Percentiles rank a stretch among this genome's conserved stretches.
These are phyloP conservation scores for Handroanthus guayacan DNA, from an alignment of 257 asterid species.

Conservation along the genomic window DNA sequence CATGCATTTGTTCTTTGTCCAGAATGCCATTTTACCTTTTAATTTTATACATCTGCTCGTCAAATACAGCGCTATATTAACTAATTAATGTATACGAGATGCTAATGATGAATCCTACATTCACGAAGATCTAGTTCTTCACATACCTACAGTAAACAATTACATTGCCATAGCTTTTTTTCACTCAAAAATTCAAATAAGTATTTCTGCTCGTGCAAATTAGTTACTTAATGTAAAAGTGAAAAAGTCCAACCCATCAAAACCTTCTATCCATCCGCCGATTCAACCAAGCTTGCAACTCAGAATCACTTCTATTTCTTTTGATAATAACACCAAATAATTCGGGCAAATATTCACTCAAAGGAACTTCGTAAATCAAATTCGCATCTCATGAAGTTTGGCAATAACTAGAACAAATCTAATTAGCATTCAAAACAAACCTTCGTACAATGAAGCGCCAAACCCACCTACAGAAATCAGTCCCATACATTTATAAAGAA, in stretches of 20 bases:
- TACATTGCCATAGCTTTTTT: neutral
- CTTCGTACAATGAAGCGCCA: neutral
- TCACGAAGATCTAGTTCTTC: neutral
- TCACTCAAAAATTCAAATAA: neutral
- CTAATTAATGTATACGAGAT: neutral
- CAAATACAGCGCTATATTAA: neutral
- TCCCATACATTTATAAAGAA: neutral
- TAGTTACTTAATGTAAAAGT: neutral
- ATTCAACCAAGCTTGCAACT: neutral
- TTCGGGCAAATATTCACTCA: neutral
- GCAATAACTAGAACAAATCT: neutral
- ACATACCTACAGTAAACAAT: neutral
- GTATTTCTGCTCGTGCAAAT: neutral
- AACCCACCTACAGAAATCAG: neutral
- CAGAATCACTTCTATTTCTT: neutral
- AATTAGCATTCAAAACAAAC: neutral
- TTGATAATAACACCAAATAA: neutral
- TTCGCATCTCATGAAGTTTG: neutral
- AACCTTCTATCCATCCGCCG: neutral
- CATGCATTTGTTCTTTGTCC: neutral
- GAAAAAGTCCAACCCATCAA: neutral
- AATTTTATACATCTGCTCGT: neutral
- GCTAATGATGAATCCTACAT: neutral
- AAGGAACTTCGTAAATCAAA: slow-evolving; percentile 3
- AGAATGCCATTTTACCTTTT: neutral